Base-by-base conservation (phyloP, 1,284 basidiomycete species). In the Laetiporus sulphureus region DNA sequence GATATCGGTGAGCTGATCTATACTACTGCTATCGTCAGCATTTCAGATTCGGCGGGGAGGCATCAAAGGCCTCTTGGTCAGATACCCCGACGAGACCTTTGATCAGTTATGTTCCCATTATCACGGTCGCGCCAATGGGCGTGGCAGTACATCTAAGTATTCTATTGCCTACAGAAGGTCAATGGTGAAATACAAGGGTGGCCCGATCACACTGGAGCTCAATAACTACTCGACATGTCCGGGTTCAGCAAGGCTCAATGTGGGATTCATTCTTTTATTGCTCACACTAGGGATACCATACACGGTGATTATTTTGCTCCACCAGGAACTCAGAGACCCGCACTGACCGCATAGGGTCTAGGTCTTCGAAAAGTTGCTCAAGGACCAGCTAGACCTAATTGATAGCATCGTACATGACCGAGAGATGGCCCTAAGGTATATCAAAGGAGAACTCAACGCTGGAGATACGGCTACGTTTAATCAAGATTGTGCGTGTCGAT, bases 31-130 rank as follows among this genome's bases (percentile, higher is more conserved):
- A n/a, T n/a, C n/a, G n/a, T 2, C 5, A 55, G 54, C 53, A 2
- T 53, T 55, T 20, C 54, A 55, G 36, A 40, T 55, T 4, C 49
- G 50, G 25, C 50, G 50, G 6, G 50, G 51, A 13, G 54, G 54
- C 15, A 47, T 49, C 33, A 53, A 53, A 34, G 51, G 54, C 3
- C 34, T 55, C 10, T 46, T 55, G 8, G 50, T 51, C 3, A 45
- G 50, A 31, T 53, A 53, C 29, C 54, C 51, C 2, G 50, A 55
- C 15, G 32, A 38, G 2, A 42, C 36, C 10, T 55, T 55, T 20
- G 48, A 51, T 8, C 15, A 16, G 1, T 23, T 50, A 2, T 50
- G 50, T 21, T 2, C 12, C 24, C 15, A 41, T n/a, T n/a, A 41
- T 16, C 31, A 6, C 19, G 10, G 24, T n/a, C 10, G 24, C 5